A percentile compares a stretch with the other conserved stretches of the same genome.
Conservation (phyloP, 495 filamentous ascomycete genomes). For the Amniculicola lignicola region DNA sequence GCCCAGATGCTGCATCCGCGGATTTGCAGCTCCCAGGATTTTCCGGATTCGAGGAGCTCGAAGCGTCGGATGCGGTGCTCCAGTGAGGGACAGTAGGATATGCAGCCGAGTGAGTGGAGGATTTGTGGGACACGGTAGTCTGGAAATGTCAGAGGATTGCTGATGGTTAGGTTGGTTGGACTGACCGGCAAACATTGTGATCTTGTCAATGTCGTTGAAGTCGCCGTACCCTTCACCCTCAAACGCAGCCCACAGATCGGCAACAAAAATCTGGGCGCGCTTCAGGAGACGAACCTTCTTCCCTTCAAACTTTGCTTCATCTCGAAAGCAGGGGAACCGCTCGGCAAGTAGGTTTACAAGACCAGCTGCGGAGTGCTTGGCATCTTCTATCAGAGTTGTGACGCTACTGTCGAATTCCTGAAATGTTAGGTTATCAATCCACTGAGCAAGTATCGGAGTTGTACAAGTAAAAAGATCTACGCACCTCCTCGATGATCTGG, state of each 20-base stretch:
- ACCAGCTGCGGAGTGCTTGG: conserved; percentile 73
- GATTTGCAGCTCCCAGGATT: conserved; percentile 82
- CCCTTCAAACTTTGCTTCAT: conserved; percentile 69
- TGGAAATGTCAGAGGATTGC: conserved; percentile 11
- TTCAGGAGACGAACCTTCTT: conserved; percentile 81
- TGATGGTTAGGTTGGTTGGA: background rate
- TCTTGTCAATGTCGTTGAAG: conserved; percentile 88
- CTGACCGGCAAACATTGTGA: conserved; percentile 92
- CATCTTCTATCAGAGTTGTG: conserved; percentile 67
- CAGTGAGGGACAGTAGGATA: conserved; percentile 77
- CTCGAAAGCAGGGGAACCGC: conserved; percentile 81
- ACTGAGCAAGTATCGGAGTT: background rate
- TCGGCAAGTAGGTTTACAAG: conserved; percentile 78
- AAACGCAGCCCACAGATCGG: conserved; percentile 94
- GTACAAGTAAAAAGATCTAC: conserved; percentile 26
- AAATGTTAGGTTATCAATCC: conserved; percentile 35
- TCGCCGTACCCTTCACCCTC: conserved; percentile 71
- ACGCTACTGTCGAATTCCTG: conserved; percentile 79
- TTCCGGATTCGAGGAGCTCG: conserved; percentile 64
- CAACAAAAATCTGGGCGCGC: conserved; percentile 90
- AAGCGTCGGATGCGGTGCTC: conserved; percentile 62
- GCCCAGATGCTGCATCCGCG: conserved; percentile 91
- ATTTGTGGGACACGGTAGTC: conserved; percentile 97
- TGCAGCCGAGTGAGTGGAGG: conserved; percentile 74
- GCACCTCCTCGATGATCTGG: conserved; percentile 76